Conservation (phyloP, 2,329 filamentous ascomycete genomes). For the Paracoccidioides brasiliensis region DNA sequence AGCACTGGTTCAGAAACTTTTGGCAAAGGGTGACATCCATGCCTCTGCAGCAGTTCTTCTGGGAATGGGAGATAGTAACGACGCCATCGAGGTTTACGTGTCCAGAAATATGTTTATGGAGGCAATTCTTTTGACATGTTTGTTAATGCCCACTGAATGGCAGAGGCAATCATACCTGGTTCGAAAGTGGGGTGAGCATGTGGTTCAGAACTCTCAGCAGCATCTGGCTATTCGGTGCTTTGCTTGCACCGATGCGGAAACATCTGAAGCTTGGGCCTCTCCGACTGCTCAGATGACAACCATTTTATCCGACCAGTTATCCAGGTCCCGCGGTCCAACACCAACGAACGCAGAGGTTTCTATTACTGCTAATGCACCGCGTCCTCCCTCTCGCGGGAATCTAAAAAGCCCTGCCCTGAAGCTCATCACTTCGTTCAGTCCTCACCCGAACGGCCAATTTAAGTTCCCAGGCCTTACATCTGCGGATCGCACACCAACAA, state of each 20-base stretch:
- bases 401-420: slow-evolving; percentile 70
- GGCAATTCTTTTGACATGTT: slow-evolving; percentile 73
- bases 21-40: slow-evolving; percentile 83
- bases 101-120: slow-evolving; percentile 89
- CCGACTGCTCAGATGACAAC: slow-evolving; percentile 57
- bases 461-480: slow-evolving; percentile 47
- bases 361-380: slow-evolving; percentile 43
- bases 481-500: slow-evolving; percentile 58
- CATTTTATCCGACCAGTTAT: slow-evolving; percentile 30
- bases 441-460: slow-evolving; percentile 33
- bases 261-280: slow-evolving; percentile 75
- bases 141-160: slow-evolving; percentile 77
- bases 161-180: slow-evolving; percentile 77
- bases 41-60: slow-evolving; percentile 86
- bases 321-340: slow-evolving; percentile 35
- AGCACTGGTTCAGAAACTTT: slow-evolving; percentile 75
- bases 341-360: slow-evolving; percentile 1
- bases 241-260: slow-evolving; percentile 76
- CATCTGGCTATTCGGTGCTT: slow-evolving; percentile 87
- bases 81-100: slow-evolving; percentile 92
- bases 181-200: slow-evolving; percentile 88
- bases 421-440: slow-evolving; percentile 76
- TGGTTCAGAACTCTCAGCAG: slow-evolving; percentile 73
- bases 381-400: slow-evolving; percentile 39
- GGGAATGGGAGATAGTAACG: slow-evolving; percentile 80